phyloP scores from a whole-genome alignment of 768 basidiomycete species.

The Suillus luteus region DNA sequence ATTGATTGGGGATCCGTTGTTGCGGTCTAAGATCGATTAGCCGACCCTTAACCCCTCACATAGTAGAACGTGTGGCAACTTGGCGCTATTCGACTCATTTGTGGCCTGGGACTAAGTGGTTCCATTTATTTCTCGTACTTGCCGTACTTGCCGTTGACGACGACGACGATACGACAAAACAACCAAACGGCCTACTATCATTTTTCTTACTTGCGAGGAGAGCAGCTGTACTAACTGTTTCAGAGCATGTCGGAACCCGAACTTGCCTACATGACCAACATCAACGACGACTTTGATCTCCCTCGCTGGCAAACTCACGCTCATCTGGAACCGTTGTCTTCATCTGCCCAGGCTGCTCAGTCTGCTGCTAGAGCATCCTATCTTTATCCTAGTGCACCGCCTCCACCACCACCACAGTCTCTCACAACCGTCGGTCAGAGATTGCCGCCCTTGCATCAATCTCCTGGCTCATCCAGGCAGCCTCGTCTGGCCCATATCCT shows the following conservation, averaged over 20 bases:
- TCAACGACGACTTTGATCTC: constrained; percentile 81
- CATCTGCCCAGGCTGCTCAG: constrained; percentile 63
- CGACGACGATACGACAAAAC: constrained; percentile 13
- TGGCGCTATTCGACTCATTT: constrained; percentile 16
- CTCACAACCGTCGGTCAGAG: constrained; percentile 44
- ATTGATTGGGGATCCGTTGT: constrained; percentile 14
- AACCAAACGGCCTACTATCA: constrained; percentile 5
- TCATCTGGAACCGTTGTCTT: constrained; percentile 48
- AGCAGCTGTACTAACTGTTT: constrained; percentile 5
- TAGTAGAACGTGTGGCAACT: constrained; percentile 19
- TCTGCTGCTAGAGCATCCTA: constrained; percentile 52
- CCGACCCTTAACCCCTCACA: constrained; percentile 35
- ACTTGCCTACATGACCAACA: constrained; percentile 70
- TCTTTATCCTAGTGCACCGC: constrained; percentile 43
- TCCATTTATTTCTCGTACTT: constrained; percentile 18
- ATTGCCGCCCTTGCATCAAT: constrained; percentile 52
- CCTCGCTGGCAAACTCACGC: constrained; percentile 56
- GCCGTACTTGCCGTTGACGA: constrained; percentile 21
- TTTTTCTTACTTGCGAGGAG: constrained; percentile 9
- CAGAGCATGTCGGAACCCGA: constrained; percentile 71
- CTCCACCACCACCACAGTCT: constrained; percentile 48
- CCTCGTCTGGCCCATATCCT: constrained; percentile 67
- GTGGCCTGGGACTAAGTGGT: constrained; percentile 15
- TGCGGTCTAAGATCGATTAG: constrained; percentile 18
- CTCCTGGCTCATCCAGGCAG: constrained; percentile 47